A percentile compares a stretch with the other conserved stretches of the same genome.
Evolutionary conservation across 768 basidiomycete genomes (phyloP).

Genomic region (Amanita polypyramis): DNA sequence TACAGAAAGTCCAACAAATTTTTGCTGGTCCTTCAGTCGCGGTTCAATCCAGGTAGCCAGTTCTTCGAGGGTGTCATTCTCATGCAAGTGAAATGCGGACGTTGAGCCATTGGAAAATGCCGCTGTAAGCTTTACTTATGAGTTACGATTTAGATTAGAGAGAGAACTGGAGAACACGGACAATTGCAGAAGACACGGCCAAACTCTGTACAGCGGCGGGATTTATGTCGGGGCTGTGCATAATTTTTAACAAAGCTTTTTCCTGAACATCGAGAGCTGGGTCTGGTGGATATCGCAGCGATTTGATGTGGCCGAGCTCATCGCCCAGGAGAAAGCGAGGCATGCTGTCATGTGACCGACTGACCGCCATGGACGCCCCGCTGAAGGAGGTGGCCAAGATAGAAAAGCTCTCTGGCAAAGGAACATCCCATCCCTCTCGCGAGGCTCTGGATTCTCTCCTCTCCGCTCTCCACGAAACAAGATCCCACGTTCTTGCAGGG

Average conservation of each 20-base stretch:
- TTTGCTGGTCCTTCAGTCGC: conserved; percentile 38
- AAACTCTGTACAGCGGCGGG: conserved; percentile 24
- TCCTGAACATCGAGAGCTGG: conserved; percentile 23
- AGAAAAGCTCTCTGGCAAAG: conserved; percentile 48
- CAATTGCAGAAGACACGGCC: conserved; percentile 24
- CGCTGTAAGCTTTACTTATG: conserved; percentile 54
- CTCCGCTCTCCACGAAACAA: conserved; percentile 43
- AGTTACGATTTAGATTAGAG: conserved; percentile 5
- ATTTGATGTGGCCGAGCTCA: conserved; percentile 68
- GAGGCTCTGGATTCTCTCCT: conserved; percentile 61
- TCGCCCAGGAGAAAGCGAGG: conserved; percentile 67
- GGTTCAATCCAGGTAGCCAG: conserved; percentile 54
- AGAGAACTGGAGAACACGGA: conserved; percentile 19
- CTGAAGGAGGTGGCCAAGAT: conserved; percentile 75
- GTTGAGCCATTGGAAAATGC: conserved; percentile 52
- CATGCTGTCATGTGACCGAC: conserved; percentile 26
- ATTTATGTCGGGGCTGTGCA: neutral
- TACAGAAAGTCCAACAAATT: conserved; percentile 53
- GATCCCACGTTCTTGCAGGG: conserved; percentile 38
- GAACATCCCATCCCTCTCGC: conserved; percentile 41
- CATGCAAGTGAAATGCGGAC: conserved; percentile 30
- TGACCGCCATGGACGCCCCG: conserved; percentile 50
- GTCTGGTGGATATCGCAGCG: conserved; percentile 31
- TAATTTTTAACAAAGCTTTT: conserved; percentile 1
- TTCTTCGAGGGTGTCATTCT: conserved; percentile 29